Evolutionary conservation across 192 early-diverging fungal species (phyloP).

Genomic region (Allomyces javanicus): DNA sequence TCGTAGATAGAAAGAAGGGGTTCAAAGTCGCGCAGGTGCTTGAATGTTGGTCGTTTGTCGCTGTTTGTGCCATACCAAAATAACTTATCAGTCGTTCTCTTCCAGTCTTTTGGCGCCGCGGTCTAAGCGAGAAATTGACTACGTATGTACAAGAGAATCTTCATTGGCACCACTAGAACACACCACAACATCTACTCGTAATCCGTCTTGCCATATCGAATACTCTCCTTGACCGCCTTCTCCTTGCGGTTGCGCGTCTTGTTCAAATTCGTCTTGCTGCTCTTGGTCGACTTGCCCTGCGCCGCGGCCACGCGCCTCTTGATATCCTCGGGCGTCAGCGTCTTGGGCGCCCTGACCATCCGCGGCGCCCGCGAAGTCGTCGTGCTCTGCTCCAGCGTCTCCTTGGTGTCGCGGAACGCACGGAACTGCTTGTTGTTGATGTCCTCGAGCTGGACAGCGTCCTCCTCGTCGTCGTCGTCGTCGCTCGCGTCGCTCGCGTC

Average conservation of each 20-base stretch:
- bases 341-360: not conserved
- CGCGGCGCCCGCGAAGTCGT: not conserved
- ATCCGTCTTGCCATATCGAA: no score
- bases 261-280: not conserved
- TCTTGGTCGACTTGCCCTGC: not conserved
- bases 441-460: slow-evolving; percentile 9
- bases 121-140: no score
- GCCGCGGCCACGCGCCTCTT: not conserved
- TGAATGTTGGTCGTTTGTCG: no score
- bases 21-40: no score
- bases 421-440: slow-evolving; percentile 16
- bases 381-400: not conserved
- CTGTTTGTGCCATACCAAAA: no score
- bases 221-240: no score
- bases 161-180: no score
- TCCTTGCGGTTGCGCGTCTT: not conserved
- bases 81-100: no score
- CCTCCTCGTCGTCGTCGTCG: slow-evolving; percentile 21
- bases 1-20: no score
- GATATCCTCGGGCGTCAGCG: not conserved
- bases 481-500: slow-evolving; percentile 3
- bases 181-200: no score
- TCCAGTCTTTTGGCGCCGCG: no score
- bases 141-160: no score
- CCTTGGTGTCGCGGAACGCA: not conserved